phyloP scores from a whole-genome alignment of 1,284 basidiomycete species.

The Calocybe gambosa region DNA sequence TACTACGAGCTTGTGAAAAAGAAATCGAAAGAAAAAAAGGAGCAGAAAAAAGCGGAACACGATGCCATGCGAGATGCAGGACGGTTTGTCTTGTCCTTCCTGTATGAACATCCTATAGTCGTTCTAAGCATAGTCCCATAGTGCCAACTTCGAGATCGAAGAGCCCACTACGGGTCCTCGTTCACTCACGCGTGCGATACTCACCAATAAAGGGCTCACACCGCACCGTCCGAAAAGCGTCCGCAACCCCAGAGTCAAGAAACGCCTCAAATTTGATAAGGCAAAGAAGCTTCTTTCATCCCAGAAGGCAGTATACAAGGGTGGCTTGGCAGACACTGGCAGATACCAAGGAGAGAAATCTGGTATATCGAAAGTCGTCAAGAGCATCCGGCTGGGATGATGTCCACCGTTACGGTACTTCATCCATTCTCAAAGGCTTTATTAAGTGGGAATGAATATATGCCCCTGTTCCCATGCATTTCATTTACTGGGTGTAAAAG shows the following conservation, averaged over 20 bases:
- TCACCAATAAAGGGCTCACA: constrained; percentile 90
- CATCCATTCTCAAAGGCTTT: neutral
- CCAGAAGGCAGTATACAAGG: constrained; percentile 86
- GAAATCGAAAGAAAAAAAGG: constrained; percentile 65
- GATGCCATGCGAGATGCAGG: constrained; percentile 59
- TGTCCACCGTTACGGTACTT: neutral
- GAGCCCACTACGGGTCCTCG: constrained; percentile 67
- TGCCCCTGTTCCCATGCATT: too few relatives aligned
- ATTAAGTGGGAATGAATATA: neutral
- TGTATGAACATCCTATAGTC: neutral
- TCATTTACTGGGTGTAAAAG: too few relatives aligned
- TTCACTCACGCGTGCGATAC: constrained; percentile 80
- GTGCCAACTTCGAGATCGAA: constrained; percentile 44
- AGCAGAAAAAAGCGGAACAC: constrained; percentile 75
- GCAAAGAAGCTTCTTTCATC: constrained; percentile 88
- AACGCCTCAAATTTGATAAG: constrained; percentile 86
- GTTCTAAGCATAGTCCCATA: constrained; percentile 20
- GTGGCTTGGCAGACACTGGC: constrained; percentile 59
- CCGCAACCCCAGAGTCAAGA: constrained; percentile 95
- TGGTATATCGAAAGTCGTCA: constrained; percentile 85
- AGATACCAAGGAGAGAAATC: constrained; percentile 66
- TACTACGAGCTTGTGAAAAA: constrained; percentile 88
- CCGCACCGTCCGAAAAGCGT: constrained; percentile 80
- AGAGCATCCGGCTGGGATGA: constrained; percentile 61
- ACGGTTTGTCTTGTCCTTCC: constrained; percentile 42